A percentile compares a stretch with the other conserved stretches of the same genome.
Conservation (phyloP, 345 rosid species). For the Angophora floribunda region DNA sequence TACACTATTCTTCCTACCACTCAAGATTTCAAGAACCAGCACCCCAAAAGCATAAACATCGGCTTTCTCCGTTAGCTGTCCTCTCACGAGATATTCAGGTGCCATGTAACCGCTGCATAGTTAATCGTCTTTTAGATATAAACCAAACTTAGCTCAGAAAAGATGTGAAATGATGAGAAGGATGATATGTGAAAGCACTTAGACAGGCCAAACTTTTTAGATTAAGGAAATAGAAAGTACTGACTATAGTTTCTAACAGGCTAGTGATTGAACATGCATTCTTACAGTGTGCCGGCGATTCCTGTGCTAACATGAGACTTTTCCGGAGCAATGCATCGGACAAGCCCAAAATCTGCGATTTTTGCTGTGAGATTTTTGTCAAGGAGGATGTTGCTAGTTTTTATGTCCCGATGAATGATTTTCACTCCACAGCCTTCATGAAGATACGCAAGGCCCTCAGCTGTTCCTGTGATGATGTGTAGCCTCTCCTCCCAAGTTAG, state of each 20-base stretch:
- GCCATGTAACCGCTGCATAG: conserved; percentile 71
- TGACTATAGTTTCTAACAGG: not conserved
- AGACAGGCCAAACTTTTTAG: not conserved
- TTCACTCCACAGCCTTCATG: conserved; percentile 50
- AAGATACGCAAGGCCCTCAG: conserved; percentile 68
- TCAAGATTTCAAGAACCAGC: conserved; percentile 49
- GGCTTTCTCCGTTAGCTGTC: conserved; percentile 64
- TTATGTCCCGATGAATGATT: conserved; percentile 79
- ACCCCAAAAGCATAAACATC: conserved; percentile 85
- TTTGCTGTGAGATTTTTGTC: conserved; percentile 55
- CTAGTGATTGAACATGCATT: not conserved
- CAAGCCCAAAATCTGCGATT: conserved; percentile 80
- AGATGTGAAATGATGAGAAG: not conserved
- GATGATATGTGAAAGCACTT: not conserved
- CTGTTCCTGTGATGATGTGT: conserved; percentile 49
- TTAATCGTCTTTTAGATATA: not conserved
- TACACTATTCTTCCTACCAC: conserved; percentile 48
- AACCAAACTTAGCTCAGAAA: not conserved
- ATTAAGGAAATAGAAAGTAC: not conserved
- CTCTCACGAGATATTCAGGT: conserved; percentile 64
- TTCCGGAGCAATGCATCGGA: conserved; percentile 29
- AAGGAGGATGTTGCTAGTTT: conserved; percentile 69
- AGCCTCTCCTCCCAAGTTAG: conserved; percentile 57
- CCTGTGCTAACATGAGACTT: conserved; percentile 44
- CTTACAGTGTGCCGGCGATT: conserved; percentile 82